Base-by-base conservation (phyloP, 2,329 filamentous ascomycete genomes). In the Apiospora aurea region DNA sequence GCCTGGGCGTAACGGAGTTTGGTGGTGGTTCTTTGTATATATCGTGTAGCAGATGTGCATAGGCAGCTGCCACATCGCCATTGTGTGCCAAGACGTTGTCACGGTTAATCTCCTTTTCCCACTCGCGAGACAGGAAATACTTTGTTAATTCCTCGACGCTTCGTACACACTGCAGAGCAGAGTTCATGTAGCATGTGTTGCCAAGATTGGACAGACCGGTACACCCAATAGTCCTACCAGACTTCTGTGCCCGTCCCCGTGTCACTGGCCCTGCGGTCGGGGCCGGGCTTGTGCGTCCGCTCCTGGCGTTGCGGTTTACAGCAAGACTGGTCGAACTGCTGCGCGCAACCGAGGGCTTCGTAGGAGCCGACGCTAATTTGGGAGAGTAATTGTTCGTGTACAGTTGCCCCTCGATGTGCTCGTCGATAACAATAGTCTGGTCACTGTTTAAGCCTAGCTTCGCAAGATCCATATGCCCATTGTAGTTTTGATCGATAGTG, bases 121-220 rank as follows among this genome's bases (percentile, higher is more conserved):
- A 95, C 74, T 92, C 88, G 72, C 91, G 88, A 69, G 89, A 87
- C 69, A 98, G 82, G 82, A 99, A 98, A 82, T 97, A 99, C 78
- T 95, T 92, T 6, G 94, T 96, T 75, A 99, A 85, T 82, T 99
- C 96, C 79, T 97, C 94, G 0, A 98, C 95, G 77, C 94, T 97
- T 69, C 96, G 91, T 69, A 99, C 90, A 80, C 96, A 99, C 80
- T 99, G 96, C 71, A 98, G 86, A 13, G 96, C 96, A 29, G 96
- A 97, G 82, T 98, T 98, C 95, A 98, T 98, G 84, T 99, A 99
- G 83, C 96, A 99, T 0, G 96, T 98, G 79, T 99, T 99, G 68
- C 96, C 96, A 18, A 99, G 85, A 79, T 99, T 99, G 75, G 90
- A 91, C 70, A 99, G 85, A 46, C 96, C 96, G 57, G 95, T 93